Evolutionary conservation across 2,329 filamentous ascomycete species (phyloP).

Genomic region (Aureobasidium lini): DNA sequence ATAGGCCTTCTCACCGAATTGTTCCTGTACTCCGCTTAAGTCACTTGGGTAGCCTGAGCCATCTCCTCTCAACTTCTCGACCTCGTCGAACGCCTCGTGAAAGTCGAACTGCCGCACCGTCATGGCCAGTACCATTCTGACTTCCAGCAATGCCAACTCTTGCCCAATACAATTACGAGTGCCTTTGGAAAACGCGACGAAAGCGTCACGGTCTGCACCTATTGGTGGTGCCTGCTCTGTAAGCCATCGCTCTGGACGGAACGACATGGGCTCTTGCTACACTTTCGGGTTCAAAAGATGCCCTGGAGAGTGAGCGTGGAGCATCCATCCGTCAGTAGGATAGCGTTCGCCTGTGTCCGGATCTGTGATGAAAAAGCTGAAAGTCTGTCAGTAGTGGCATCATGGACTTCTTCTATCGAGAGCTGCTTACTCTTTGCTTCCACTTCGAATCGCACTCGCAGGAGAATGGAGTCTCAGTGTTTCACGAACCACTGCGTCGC

Average conservation of each 20-base stretch:
- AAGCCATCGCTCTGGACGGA: slow-evolving; percentile 44
- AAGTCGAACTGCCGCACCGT: slow-evolving; percentile 46
- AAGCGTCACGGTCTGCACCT: not conserved
- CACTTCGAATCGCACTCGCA: slow-evolving; percentile 36
- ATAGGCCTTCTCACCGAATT: slow-evolving; percentile 29
- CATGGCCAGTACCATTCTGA: slow-evolving; percentile 44
- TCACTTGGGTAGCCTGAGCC: slow-evolving; percentile 27
- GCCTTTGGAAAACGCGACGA: slow-evolving; percentile 27
- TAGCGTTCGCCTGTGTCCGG: slow-evolving; percentile 36
- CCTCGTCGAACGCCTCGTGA: slow-evolving; percentile 29
- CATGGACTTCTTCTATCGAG: no score
- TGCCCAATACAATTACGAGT: slow-evolving; percentile 52
- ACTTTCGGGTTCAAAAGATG: slow-evolving; percentile 30
- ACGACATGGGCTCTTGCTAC: slow-evolving; percentile 37
- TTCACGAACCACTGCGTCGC: slow-evolving; percentile 47
- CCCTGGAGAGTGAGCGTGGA: slow-evolving; percentile 34
- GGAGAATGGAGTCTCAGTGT: slow-evolving; percentile 46
- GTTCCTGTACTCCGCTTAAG: slow-evolving; percentile 21
- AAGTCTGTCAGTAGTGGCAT: not conserved
- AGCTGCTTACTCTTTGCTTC: slow-evolving; percentile 17
- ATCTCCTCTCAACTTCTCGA: slow-evolving; percentile 27
- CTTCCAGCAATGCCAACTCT: slow-evolving; percentile 47
- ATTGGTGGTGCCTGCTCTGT: not conserved
- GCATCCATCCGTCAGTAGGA: slow-evolving; percentile 37
- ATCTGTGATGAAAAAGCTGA: slow-evolving; percentile 34